A percentile compares a stretch with the other conserved stretches of the same genome.
Conservation (phyloP, 441 rosid genomes). For the Bruguiera hainesii region DNA sequence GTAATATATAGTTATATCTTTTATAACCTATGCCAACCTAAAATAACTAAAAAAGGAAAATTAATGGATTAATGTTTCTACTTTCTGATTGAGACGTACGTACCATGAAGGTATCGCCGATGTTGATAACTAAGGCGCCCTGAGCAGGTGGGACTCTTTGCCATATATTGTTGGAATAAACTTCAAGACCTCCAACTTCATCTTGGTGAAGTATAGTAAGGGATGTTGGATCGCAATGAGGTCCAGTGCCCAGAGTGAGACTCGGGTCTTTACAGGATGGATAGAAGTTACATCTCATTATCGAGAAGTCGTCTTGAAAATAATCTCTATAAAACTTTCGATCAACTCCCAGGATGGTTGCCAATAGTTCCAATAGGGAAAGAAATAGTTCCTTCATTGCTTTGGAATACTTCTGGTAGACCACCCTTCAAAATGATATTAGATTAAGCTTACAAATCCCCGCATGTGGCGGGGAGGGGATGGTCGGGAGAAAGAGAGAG, state of each 20-base stretch:
- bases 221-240: too few species aligned
- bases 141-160: constrained; percentile 31
- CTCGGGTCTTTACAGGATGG: constrained; percentile 39
- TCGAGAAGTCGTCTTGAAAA: constrained; percentile 30
- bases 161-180: constrained; percentile 35
- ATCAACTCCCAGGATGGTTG: constrained; percentile 39
- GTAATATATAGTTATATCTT: too few species aligned
- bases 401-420: constrained; percentile 40
- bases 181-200: constrained; percentile 45
- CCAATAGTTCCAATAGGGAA: constrained; percentile 39
- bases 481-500: too few species aligned
- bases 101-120: constrained; percentile 54
- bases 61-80: neutral
- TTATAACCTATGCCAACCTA: too few species aligned
- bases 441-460: neutral
- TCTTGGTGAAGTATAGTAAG: constrained; percentile 48
- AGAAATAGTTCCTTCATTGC: constrained; percentile 32
- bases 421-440: constrained; percentile 14
- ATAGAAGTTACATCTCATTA: constrained; percentile 42
- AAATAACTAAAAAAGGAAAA: too few species aligned
- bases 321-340: constrained; percentile 27
- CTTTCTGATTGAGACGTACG: neutral
- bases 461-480: too few species aligned
- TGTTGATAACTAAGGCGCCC: constrained; percentile 44
- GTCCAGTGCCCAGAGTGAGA: constrained; percentile 31